Base-by-base conservation (phyloP, 1,139 yeast genomes). In the Candida labiduridarum region DNA sequence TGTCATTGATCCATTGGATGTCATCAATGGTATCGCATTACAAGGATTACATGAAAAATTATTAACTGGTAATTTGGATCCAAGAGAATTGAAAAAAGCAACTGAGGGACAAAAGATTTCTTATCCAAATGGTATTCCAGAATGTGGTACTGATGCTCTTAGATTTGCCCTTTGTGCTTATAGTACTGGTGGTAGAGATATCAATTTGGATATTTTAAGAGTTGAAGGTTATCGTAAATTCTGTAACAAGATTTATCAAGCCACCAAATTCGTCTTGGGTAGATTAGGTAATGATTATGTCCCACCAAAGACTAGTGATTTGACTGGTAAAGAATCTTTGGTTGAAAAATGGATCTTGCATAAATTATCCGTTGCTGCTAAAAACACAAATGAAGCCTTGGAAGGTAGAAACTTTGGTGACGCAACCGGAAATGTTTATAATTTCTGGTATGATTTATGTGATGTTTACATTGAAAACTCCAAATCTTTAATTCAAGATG, bases 211-310 rank as follows among this genome's bases (percentile, higher is more conserved):
- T 68, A 91, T 94, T 63, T 79, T 91, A 70, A 89, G 99, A 77
- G 97, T 94, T 60, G 99, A 95, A 70, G 99, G 99, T 65, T 94
- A 94, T 85, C 84, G 99, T 76, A 94, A 94, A 81, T 94, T 94
- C 88, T 92, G 99, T 81, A 94, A 94, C 84, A 94, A 94, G 84
- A 94, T 94, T 63, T 94, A 90, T 80, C 99, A 94, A 77, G 99
- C 99, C 52, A 92, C 99, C 57, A 94, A 94, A 76, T 94, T 94
- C 66, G 99, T 91, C 40, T 79, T 94, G 71, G 87, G 95, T 84
- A 86, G 95, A 71, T 80, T 94, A 58, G 99, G 98, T 52, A 87
- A 82, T 27, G 96, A 87, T 68, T 94, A 89, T 71, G 71, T 72
- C 52, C 97, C 98, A 52, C 89, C 95, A 51, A 84, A 86, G 14